A percentile compares a stretch with the other conserved stretches of the same genome.
These are phyloP conservation scores for Stemphylium lycopersici DNA, from an alignment of 2,329 filamentous ascomycete genomes.

Conservation along the genomic window DNA sequence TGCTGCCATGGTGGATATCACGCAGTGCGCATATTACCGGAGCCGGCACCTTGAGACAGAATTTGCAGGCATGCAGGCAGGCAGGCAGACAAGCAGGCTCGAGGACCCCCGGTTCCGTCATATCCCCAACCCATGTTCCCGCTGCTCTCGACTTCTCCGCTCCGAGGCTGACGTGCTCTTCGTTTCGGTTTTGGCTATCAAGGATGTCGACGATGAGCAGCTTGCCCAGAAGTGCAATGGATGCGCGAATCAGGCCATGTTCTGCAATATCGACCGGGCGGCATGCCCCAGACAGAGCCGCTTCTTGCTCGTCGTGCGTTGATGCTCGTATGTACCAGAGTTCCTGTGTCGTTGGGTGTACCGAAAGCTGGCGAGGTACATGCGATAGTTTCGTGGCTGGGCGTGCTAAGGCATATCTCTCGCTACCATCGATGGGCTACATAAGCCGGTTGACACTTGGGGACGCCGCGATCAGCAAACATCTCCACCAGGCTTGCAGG, in stretches of 20 bases:
- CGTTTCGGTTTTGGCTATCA: slow-evolving; percentile 39
- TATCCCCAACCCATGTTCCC: slow-evolving; percentile 31
- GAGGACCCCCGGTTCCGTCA: slow-evolving; percentile 16
- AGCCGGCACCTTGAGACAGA: slow-evolving; percentile 10
- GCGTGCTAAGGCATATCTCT: slow-evolving; percentile 31
- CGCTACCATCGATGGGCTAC: slow-evolving; percentile 27
- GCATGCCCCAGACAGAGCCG: not conserved
- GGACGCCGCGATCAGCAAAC: slow-evolving; percentile 44
- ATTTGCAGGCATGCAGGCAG: slow-evolving; percentile 31
- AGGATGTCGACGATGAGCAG: slow-evolving; percentile 23
- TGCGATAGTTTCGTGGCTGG: slow-evolving; percentile 21
- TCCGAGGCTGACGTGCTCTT: slow-evolving; percentile 39
- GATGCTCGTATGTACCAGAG: slow-evolving; percentile 10
- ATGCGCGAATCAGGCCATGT: slow-evolving; percentile 20
- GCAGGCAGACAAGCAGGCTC: too few relatives aligned
- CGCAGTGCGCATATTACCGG: slow-evolving; percentile 1
- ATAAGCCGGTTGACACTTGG: slow-evolving; percentile 36
- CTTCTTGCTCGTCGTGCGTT: not conserved
- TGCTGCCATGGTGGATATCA: not conserved
- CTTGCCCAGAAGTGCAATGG: slow-evolving; percentile 22
- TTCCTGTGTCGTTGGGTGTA: slow-evolving; percentile 22
- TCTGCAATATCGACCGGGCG: slow-evolving; percentile 9
- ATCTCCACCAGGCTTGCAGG: slow-evolving; percentile 44
- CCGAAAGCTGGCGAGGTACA: slow-evolving; percentile 18
- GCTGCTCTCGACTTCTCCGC: slow-evolving; percentile 23